phyloP scores from a whole-genome alignment of 1,139 yeast genomes.

The Nakaseomyces sp. region DNA sequence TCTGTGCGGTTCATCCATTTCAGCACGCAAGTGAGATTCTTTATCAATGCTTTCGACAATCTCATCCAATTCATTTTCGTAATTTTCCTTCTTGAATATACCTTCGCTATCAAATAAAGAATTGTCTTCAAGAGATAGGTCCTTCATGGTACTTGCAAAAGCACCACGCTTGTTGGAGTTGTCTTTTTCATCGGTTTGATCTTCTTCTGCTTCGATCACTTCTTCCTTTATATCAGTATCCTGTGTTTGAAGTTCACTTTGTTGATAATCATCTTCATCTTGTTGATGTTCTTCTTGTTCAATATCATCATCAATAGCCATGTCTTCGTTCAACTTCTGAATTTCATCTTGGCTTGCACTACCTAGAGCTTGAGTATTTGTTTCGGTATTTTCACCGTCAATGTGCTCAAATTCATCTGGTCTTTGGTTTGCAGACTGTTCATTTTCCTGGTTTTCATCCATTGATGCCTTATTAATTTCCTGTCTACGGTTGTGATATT shows the following conservation, averaged over 20 bases:
- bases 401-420: conserved; percentile 91
- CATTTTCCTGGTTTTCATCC: conserved; percentile 36
- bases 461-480: conserved; percentile 64
- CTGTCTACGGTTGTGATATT: conserved; percentile 82
- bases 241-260: conserved; percentile 7
- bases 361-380: conserved; percentile 87
- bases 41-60: conserved; percentile 31
- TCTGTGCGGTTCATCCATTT: conserved; percentile 37
- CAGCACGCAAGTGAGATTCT: conserved; percentile 24
- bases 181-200: conserved; percentile 35
- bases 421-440: conserved; percentile 50
- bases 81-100: conserved; percentile 31
- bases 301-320: conserved; percentile 72
- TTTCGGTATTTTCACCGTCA: conserved; percentile 69
- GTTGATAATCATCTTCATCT: background rate
- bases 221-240: conserved; percentile 19
- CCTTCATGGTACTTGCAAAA: conserved; percentile 33
- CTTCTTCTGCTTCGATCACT: conserved; percentile 15
- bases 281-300: conserved; percentile 27
- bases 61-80: conserved; percentile 32
- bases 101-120: conserved; percentile 20
- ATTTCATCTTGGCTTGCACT: conserved; percentile 76
- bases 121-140: background rate
- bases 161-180: conserved; percentile 49
- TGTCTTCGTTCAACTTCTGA: conserved; percentile 69